These are phyloP conservation scores for Tuber umbilicatum DNA, from an alignment of 495 filamentous ascomycete genomes.

Conservation along the genomic window DNA sequence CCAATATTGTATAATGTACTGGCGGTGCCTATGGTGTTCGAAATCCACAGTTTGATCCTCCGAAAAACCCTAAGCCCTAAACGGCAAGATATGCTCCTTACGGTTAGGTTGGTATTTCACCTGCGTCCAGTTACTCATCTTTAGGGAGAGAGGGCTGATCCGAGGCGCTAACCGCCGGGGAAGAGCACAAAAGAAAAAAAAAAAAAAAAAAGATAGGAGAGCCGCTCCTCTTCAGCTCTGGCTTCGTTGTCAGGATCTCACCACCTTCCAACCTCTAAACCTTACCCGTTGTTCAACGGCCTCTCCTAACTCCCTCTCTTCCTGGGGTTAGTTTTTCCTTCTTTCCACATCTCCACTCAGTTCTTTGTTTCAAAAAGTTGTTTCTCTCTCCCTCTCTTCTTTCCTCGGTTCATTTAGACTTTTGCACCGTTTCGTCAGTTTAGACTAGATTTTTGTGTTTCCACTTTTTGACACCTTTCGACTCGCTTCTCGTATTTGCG, in stretches of 20 bases:
- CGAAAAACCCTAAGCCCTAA: no score
- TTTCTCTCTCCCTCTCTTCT: not conserved
- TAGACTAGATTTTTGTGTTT: not conserved
- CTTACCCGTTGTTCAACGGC: not conserved
- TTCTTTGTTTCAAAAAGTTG: slow-evolving; percentile 15
- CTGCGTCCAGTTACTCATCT: not conserved
- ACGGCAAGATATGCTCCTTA: not conserved
- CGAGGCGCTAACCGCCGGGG: not conserved
- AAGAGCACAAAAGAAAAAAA: not conserved
- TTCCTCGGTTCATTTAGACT: not conserved
- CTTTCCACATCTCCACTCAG: slow-evolving; percentile 31
- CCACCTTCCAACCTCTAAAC: not conserved
- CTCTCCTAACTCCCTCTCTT: not conserved
- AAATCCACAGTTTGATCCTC: no score
- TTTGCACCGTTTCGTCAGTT: not conserved
- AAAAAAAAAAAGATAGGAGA: not conserved
- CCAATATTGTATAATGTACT: no score
- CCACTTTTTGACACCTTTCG: not conserved
- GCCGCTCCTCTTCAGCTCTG: not conserved
- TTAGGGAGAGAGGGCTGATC: not conserved
- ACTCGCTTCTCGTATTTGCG: not conserved
- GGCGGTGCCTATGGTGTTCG: no score
- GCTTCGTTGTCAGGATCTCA: not conserved
- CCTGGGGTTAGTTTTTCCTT: not conserved
- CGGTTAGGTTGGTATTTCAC: not conserved